Evolutionary conservation across 1,284 basidiomycete species (phyloP).

Genomic region (Erythrobasidium hasegawianum): DNA sequence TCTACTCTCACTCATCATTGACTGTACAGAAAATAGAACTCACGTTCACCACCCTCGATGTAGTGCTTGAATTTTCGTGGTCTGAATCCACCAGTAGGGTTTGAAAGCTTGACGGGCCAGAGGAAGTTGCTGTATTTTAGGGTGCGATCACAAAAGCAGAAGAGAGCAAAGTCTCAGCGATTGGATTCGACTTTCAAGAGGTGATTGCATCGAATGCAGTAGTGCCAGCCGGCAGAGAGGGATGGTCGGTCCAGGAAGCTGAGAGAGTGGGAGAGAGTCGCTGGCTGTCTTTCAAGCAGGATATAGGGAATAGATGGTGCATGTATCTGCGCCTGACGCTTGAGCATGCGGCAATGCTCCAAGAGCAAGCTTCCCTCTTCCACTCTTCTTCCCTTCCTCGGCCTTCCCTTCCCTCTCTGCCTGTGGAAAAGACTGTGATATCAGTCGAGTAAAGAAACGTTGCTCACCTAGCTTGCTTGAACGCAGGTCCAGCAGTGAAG

Average conservation of each 20-base stretch:
- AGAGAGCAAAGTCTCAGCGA: conserved; percentile 1
- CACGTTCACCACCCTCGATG: conserved; percentile 47
- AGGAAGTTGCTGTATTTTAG: conserved; percentile 67
- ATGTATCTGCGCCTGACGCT: too few relatives aligned
- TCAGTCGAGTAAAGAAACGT: background rate
- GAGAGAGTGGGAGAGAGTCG: too few relatives aligned
- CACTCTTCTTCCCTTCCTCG: too few relatives aligned
- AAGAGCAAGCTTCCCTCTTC: too few relatives aligned
- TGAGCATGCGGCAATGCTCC: too few relatives aligned
- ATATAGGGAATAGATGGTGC: too few relatives aligned
- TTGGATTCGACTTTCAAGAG: background rate
- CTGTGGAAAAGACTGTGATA: too few relatives aligned
- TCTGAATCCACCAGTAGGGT: conserved; percentile 97
- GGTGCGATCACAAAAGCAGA: background rate
- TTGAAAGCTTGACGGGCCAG: conserved; percentile 99
- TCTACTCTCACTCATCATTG: background rate
- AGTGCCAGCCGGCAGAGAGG: too few relatives aligned
- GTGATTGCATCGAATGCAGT: background rate
- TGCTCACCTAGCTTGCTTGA: conserved; percentile 73
- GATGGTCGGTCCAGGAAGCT: too few relatives aligned
- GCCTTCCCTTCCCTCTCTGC: too few relatives aligned
- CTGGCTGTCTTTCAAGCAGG: too few relatives aligned
- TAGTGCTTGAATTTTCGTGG: conserved; percentile 82
- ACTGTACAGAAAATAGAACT: background rate
- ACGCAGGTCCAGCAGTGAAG: conserved; percentile 90